Conservation (phyloP, 1,284 basidiomycete genomes). For the Ceratobasidium sp. region DNA sequence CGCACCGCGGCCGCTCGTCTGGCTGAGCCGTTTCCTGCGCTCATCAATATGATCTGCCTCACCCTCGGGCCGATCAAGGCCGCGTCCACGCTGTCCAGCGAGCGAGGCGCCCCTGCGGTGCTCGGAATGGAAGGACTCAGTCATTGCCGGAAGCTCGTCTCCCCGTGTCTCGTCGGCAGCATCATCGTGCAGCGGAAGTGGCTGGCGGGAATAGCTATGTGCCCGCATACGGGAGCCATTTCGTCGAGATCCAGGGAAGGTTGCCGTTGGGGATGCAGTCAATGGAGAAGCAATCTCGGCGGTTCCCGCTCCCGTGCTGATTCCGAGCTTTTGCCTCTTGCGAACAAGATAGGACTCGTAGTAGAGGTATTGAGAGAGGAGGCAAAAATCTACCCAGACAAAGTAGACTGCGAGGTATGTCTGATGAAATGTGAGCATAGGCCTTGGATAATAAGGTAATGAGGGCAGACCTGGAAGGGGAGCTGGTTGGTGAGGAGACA, state of each 20-base stretch:
- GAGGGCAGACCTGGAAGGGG: constrained; percentile 83
- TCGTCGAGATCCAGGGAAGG: constrained; percentile 27
- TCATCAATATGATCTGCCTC: constrained; percentile 9
- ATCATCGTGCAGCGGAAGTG: constrained; percentile 15
- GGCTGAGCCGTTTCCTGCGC: constrained; percentile 33
- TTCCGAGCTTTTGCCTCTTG: constrained; percentile 24
- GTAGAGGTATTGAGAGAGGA: constrained; percentile 83
- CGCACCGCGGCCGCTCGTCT: constrained; percentile 67
- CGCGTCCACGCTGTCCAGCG: constrained; percentile 23
- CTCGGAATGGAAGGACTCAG: constrained; percentile 79
- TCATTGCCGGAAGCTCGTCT: constrained; percentile 65
- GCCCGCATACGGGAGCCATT: constrained; percentile 9
- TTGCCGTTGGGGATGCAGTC: constrained; percentile 54
- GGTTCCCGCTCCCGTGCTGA: constrained; percentile 23
- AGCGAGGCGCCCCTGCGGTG: constrained; percentile 51
- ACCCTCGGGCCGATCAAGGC: background rate
- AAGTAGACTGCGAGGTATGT: constrained; percentile 91
- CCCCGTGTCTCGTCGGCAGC: constrained; percentile 62
- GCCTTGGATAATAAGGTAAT: constrained; percentile 39
- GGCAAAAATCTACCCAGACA: constrained; percentile 76
- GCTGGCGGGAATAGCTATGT: constrained; percentile 16
- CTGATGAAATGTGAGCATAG: constrained; percentile 57
- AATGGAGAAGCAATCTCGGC: constrained; percentile 37
- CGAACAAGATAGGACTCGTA: constrained; percentile 59
- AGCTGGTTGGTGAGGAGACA: constrained; percentile 91